Evolutionary conservation across 2,329 filamentous ascomycete genomes (phyloP), one percentile per base, ranked within the genome.

Genomic region (Pseudogymnoascus sp.): DNA sequence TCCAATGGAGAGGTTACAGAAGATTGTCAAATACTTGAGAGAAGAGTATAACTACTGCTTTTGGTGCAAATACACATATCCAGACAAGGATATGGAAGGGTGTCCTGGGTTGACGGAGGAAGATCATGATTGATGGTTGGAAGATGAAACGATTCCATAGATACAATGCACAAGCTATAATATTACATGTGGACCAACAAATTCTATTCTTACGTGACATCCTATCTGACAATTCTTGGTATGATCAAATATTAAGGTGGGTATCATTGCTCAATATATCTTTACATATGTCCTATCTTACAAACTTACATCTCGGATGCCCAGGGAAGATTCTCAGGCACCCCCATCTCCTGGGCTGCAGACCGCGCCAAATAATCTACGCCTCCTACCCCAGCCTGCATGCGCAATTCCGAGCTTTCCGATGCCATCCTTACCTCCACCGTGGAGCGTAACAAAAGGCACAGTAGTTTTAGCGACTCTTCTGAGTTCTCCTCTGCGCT

Each of bases 11-110:
- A 83, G 84, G 65, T 74, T 97, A 64, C 75, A 77, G 7, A 83
- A 78, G 66, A 73, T 95, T 12, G 80, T 96, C 8, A 72, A 76
- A 16, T 86, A 89, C 73, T 73, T 99, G 60, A 82, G 94, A 37
- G 78, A 84, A 57, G 81, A 82, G 69, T 84, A 91, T 69, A 75
- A 79, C 47, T 99, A 99, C 72, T 99, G 94, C 76, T 96, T 97
- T 72, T 99, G 92, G 89, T 99, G 94, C 75, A 97, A 97, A 73
- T 88, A 82, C 73, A 78, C 78, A 59, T 99, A 97, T 72, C 82
- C 85, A 0, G 85, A 91, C 69, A 77, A 76, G 35, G 74, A 77
- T 35, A 86, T 97, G 87, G 90, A 94, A 11, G 92, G 90, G 0
- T 99, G 94, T 78, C 93, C 94, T 0, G 94, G 94, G 0, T 61